Percentiles rank a stretch among this genome's conserved stretches.
Conservation (phyloP, 2,329 filamentous ascomycete genomes). For the Colletotrichum sp. region DNA sequence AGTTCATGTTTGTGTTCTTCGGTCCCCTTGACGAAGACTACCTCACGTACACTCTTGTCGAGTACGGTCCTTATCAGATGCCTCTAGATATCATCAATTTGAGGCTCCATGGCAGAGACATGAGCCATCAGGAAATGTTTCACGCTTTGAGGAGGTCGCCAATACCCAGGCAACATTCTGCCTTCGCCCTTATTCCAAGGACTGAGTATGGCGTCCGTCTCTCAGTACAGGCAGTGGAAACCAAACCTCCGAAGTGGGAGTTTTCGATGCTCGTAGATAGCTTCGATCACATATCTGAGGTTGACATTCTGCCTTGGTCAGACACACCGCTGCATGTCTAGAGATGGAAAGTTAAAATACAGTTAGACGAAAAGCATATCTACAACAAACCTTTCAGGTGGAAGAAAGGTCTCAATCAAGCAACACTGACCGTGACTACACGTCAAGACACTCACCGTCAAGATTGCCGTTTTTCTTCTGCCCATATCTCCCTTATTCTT, state of each 20-base stretch:
- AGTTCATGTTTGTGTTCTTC: neutral
- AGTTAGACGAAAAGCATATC: neutral
- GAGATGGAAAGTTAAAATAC: neutral
- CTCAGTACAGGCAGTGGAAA: neutral
- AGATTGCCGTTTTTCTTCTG: neutral
- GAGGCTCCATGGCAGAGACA: neutral
- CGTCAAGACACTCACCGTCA: neutral
- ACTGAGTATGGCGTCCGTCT: neutral
- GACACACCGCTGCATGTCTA: neutral
- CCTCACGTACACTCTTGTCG: neutral
- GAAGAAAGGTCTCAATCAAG: neutral
- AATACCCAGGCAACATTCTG: neutral
- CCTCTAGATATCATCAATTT: neutral
- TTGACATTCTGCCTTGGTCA: neutral
- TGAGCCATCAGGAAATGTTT: neutral
- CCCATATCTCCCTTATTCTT: neutral
- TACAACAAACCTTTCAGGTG: neutral
- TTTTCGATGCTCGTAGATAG: neutral
- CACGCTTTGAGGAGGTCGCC: neutral
- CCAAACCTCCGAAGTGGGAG: neutral
- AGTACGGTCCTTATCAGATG: neutral
- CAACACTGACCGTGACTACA: neutral
- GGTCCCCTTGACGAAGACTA: neutral
- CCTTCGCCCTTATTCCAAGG: neutral
- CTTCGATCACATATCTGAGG: neutral